Evolutionary conservation across 345 rosid species (phyloP), one percentile per base, ranked within the genome.

Genomic region (Camelina neglecta): DNA sequence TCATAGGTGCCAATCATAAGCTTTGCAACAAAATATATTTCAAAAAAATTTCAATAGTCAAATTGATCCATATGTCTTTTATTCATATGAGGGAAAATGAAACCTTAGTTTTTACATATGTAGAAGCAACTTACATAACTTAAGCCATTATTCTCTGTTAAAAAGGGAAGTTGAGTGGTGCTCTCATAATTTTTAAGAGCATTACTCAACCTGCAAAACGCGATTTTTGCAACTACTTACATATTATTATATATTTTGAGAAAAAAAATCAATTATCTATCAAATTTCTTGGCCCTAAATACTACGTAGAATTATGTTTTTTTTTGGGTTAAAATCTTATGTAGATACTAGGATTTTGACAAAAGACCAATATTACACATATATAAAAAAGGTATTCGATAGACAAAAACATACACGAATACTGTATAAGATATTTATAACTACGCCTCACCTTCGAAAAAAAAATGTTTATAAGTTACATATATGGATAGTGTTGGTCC

Each of bases 401-500:
- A 38, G 16, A 29, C 31, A 29, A 29, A 29, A 0, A 15, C 39
- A 23, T 8, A n/a, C 9, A n/a, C 6, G 41, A 16, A 68, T 5
- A 31, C 41, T 15, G 8, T 20, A 44, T 20, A 26, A 53, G 20
- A 69, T 57, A 42, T 42, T 56, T n/a, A 26, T 26, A 55, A 5
- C 15, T 44, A 44, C 20, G n/a, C 50, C 18, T 45, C 18, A 45
- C 50, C 18, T 45, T 6, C 2, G 31, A 6, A 15, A 15, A 13
- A 45, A 45, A 15, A 45, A 1, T 13, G 18, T 45, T 45, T 45
- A 9, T 47, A 29, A 15, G 2, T 26, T 55, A 55, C 11, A 55
- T 55, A 12, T 13, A 21, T 57, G 39, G 4, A 39, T 61, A 21
- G 42, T 10, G 20, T 47, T 47, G 47, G 74, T 58, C 74, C 74